Percentiles rank a stretch among this genome's conserved stretches.
phyloP scores from a whole-genome alignment of 192 early-diverging fungal genomes.

The Backusella macrospora region DNA sequence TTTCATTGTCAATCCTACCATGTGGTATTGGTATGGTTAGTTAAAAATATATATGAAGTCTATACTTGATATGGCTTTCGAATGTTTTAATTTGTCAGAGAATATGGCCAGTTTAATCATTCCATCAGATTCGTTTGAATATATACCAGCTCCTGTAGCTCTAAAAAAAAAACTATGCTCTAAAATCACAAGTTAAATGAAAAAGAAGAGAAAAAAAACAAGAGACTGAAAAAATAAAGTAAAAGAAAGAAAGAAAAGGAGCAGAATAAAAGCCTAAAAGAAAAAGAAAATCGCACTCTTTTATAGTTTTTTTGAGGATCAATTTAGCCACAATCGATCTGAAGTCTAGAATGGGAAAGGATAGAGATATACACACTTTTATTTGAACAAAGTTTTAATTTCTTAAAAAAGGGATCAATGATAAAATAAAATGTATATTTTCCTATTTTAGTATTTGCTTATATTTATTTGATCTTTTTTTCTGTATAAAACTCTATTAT shows the following conservation, averaged over 20 bases:
- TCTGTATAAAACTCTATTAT: background rate
- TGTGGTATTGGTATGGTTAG: background rate
- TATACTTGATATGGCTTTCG: background rate
- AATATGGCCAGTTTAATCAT: background rate
- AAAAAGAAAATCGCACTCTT: background rate
- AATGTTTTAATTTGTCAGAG: background rate
- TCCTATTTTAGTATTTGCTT: background rate
- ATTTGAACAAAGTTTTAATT: conserved; percentile 14
- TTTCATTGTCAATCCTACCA: background rate
- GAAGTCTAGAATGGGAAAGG: background rate
- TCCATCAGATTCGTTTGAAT: background rate
- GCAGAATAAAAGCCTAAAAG: background rate
- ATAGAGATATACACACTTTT: background rate
- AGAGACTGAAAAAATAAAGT: background rate
- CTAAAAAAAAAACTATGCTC: background rate
- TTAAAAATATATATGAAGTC: background rate
- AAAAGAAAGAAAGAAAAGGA: background rate
- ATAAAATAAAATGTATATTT: background rate
- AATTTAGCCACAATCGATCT: conserved; percentile 14
- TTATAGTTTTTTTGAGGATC: background rate
- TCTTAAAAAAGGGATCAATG: conserved; percentile 1
- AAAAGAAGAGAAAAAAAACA: background rate
- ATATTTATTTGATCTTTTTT: background rate
- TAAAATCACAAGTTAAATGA: background rate
- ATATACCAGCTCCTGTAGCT: background rate